phyloP scores from a whole-genome alignment of 2,329 filamentous ascomycete genomes.

The Fusarium dimerum region DNA sequence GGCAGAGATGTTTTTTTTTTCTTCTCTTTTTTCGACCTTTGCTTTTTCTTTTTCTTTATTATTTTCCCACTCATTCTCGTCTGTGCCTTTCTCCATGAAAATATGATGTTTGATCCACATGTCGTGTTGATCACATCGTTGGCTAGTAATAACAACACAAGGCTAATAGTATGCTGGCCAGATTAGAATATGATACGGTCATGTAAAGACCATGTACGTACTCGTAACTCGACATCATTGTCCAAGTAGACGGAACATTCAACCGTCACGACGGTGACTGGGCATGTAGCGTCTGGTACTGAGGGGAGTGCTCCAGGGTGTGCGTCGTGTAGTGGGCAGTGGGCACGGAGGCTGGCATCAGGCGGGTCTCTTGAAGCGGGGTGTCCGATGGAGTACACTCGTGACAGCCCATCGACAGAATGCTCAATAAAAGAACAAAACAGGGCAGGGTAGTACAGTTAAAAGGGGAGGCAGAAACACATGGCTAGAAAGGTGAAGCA shows the following conservation, averaged over 20 bases:
- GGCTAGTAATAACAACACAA: neutral
- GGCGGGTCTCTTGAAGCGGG: slow-evolving; percentile 35
- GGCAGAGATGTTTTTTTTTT: slow-evolving; percentile 22
- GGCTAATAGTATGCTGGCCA: neutral
- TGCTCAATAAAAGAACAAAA: slow-evolving; percentile 12
- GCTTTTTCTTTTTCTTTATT: slow-evolving; percentile 13
- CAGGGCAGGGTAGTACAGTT: slow-evolving; percentile 4
- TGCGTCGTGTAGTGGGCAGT: slow-evolving; percentile 25
- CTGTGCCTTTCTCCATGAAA: slow-evolving; percentile 11
- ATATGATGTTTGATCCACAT: slow-evolving; percentile 15
- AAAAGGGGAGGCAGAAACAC: neutral
- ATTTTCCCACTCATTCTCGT: slow-evolving; percentile 17
- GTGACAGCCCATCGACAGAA: slow-evolving; percentile 32
- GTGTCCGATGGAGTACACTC: slow-evolving; percentile 35
- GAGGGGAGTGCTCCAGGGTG: slow-evolving; percentile 22
- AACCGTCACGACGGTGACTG: slow-evolving; percentile 7
- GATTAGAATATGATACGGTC: neutral
- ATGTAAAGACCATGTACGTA: neutral
- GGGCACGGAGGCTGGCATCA: slow-evolving; percentile 30
- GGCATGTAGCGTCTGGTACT: slow-evolving; percentile 13
- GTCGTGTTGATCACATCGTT: neutral
- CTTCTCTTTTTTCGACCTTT: slow-evolving; percentile 17
- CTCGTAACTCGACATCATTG: neutral
- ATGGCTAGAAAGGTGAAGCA: neutral
- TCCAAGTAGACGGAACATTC: neutral